These are phyloP conservation scores for Chlamydomonas incerta DNA, from an alignment of 139 green algal species.

Conservation along the genomic window DNA sequence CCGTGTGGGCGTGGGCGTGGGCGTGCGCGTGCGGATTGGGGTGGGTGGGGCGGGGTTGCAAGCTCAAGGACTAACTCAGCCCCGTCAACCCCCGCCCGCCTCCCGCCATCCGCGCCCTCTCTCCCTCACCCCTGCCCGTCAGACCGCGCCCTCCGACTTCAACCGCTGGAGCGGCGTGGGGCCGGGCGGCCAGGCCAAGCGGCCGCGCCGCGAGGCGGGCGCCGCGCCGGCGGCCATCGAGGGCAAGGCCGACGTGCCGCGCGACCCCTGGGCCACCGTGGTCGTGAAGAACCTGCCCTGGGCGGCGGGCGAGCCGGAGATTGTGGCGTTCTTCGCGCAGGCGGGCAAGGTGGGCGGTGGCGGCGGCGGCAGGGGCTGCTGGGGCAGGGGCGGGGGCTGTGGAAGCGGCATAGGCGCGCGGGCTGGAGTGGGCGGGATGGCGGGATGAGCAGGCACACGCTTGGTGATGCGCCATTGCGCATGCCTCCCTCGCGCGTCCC, in stretches of 20 bases:
- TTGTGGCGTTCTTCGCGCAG: constrained; percentile 77
- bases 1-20: no score
- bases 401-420: no score
- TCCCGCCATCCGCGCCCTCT: no score
- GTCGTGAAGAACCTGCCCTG: constrained; percentile 86
- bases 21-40: no score
- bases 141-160: neutral
- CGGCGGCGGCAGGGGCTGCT: neutral
- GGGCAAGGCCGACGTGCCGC: constrained; percentile 47
- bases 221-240: neutral
- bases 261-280: constrained; percentile 71
- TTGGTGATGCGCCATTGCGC: no score
- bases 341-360: constrained; percentile 60
- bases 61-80: no score
- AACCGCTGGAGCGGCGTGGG: constrained; percentile 58
- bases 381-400: neutral
- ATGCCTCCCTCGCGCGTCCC: no score
- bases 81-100: no score
- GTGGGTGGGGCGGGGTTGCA: no score
- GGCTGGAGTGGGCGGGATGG: no score
- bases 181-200: constrained; percentile 43
- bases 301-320: constrained; percentile 70
- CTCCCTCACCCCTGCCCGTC: neutral
- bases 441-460: no score
- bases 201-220: constrained; percentile 4